Conservation (phyloP, 2,329 filamentous ascomycete genomes). For the Diplodia sapinea region DNA sequence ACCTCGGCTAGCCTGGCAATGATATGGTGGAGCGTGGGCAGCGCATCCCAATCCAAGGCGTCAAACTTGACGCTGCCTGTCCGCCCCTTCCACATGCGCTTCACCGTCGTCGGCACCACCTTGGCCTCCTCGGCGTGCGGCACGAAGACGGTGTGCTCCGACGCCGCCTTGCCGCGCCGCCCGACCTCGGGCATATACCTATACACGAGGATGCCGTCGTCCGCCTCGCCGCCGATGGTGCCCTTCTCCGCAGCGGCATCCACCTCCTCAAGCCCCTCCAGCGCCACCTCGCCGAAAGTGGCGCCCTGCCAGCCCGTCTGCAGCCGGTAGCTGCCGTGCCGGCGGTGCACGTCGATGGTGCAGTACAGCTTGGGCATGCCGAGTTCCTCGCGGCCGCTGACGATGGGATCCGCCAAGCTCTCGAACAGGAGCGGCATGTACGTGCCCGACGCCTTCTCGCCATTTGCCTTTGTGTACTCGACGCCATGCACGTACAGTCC, state of each 20-base stretch:
- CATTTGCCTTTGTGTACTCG: slow-evolving; percentile 59
- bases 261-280: slow-evolving; percentile 38
- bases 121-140: slow-evolving; percentile 44
- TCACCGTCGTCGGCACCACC: slow-evolving; percentile 43
- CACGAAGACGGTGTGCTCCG: slow-evolving; percentile 58
- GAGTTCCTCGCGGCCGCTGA: slow-evolving; percentile 65
- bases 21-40: slow-evolving; percentile 68
- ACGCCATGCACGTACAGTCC: slow-evolving; percentile 69
- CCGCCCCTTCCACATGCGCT: slow-evolving; percentile 46
- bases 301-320: slow-evolving; percentile 48
- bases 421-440: slow-evolving; percentile 66
- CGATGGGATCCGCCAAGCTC: slow-evolving; percentile 63
- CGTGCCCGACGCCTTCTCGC: slow-evolving; percentile 56
- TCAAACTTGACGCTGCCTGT: slow-evolving; percentile 58
- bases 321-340: slow-evolving; percentile 47
- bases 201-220: slow-evolving; percentile 61
- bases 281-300: slow-evolving; percentile 42
- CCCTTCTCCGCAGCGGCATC: slow-evolving; percentile 29
- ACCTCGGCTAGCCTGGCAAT: slow-evolving; percentile 59
- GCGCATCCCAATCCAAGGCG: slow-evolving; percentile 57
- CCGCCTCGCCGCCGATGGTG: slow-evolving; percentile 34
- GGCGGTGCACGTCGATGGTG: slow-evolving; percentile 54
- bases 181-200: slow-evolving; percentile 64
- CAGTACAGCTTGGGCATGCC: slow-evolving; percentile 66
- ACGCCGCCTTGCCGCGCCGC: slow-evolving; percentile 56